Conservation (phyloP, 1,139 yeast species). For the Pneumocystis canis region DNA sequence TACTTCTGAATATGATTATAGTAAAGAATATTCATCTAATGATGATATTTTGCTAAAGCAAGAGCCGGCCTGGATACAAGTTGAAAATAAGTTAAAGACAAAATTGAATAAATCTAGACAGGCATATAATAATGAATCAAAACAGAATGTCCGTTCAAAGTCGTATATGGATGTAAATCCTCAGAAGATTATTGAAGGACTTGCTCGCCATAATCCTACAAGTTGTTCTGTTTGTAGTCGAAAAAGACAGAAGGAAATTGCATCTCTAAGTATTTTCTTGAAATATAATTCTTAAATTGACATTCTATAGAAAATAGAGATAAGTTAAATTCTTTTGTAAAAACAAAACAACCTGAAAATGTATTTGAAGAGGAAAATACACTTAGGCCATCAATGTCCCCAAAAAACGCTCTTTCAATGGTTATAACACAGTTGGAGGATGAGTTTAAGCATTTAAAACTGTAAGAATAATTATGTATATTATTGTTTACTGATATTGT, state of each 20-base stretch:
- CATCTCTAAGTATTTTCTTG: neutral
- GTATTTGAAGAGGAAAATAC: constrained; percentile 21
- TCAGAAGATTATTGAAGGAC: constrained; percentile 10
- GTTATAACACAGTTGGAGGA: constrained; percentile 20
- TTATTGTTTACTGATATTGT: neutral
- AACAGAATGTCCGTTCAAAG: neutral
- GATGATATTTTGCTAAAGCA: neutral
- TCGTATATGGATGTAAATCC: constrained; percentile 5
- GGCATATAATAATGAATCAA: neutral
- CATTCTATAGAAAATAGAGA: neutral
- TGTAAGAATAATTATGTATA: constrained; percentile 12
- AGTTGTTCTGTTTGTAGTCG: constrained; percentile 16
- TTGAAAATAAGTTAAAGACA: neutral
- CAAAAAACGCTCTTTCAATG: constrained; percentile 20
- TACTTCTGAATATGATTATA: neutral
- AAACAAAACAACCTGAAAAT: neutral
- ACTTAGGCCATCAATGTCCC: constrained; percentile 22
- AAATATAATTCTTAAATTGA: neutral
- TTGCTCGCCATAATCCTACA: constrained; percentile 14
- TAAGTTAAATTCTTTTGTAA: neutral
- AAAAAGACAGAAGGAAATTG: constrained; percentile 4
- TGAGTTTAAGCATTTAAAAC: constrained; percentile 19
- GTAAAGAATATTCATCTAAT: neutral
- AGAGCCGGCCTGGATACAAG: neutral
- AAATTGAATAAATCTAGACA: neutral